Evolutionary conservation across 140 eudicot genomes (phyloP).

Genomic region (Erigeron philadelphicus): DNA sequence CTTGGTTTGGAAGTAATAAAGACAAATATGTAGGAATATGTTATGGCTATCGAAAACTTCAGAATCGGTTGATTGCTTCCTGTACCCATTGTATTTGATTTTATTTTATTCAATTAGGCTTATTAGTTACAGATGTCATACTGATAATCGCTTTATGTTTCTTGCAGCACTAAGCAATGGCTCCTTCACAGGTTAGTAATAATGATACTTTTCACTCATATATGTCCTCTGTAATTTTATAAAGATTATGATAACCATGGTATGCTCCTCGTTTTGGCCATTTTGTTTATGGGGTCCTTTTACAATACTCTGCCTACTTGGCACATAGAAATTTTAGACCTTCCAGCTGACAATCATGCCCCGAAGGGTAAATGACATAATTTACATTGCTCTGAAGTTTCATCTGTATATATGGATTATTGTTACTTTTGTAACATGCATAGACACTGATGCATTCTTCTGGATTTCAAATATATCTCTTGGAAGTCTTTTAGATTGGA

Average conservation of each 20-base stretch:
- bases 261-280: not conserved
- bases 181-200: slow-evolving; percentile 70
- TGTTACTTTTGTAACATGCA: not conserved
- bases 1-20: not conserved
- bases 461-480: not conserved
- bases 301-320: not conserved
- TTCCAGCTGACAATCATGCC: not conserved
- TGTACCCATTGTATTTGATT: slow-evolving; percentile 3
- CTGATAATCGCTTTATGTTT: slow-evolving; percentile 27
- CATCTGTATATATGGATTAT: not conserved
- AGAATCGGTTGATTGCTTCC: not conserved
- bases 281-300: not conserved
- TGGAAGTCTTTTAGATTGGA: not conserved
- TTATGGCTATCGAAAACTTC: slow-evolving; percentile 9
- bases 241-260: not conserved
- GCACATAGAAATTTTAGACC: not conserved
- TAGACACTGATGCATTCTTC: not conserved
- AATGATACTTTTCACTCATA: slow-evolving; percentile 2
- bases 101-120: not conserved
- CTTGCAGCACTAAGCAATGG: slow-evolving; percentile 71
- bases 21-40: not conserved
- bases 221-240: not conserved
- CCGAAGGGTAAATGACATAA: not conserved
- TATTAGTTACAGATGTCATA: not conserved
- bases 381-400: not conserved